Conservation (phyloP, 176 grass and related monocot species). For the Avena sativa region DNA sequence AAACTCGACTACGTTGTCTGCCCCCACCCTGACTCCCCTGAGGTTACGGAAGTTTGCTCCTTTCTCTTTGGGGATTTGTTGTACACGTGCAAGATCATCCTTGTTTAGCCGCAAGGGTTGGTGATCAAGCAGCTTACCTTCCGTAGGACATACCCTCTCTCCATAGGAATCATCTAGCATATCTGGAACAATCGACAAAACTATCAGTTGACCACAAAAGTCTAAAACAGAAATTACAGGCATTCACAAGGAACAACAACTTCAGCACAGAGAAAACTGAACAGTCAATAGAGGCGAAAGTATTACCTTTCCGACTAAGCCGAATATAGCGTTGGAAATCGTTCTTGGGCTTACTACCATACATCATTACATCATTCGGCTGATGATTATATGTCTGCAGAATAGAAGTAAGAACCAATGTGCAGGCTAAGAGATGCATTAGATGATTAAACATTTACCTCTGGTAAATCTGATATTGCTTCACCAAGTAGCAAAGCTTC, state of each 20-base stretch:
- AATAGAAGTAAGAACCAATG: slow-evolving; percentile 4
- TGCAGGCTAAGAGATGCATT: too few relatives aligned
- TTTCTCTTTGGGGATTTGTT: slow-evolving; percentile 67
- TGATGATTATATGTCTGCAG: slow-evolving; percentile 70
- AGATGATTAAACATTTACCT: slow-evolving; percentile 29
- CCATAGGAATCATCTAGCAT: slow-evolving; percentile 55
- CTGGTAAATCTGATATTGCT: slow-evolving; percentile 75
- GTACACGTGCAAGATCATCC: slow-evolving; percentile 62
- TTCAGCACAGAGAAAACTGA: too few relatives aligned
- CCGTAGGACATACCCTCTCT: background rate
- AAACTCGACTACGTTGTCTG: slow-evolving; percentile 61
- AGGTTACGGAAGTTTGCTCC: slow-evolving; percentile 85
- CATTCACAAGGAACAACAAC: too few relatives aligned
- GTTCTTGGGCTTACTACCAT: slow-evolving; percentile 41
- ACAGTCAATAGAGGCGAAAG: too few relatives aligned
- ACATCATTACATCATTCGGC: slow-evolving; percentile 54
- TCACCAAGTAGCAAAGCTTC: slow-evolving; percentile 61
- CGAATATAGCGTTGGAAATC: slow-evolving; percentile 81
- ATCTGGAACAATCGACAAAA: slow-evolving; percentile 36
- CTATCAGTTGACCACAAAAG: too few relatives aligned
- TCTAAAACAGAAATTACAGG: too few relatives aligned
- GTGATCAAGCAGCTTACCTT: slow-evolving; percentile 66
- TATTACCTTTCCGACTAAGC: slow-evolving; percentile 54
- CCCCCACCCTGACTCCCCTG: slow-evolving; percentile 65
- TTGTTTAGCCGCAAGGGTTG: slow-evolving; percentile 64